These are phyloP conservation scores for Falciphora oryzae DNA, from an alignment of 2,329 filamentous ascomycete genomes.

Conservation along the genomic window DNA sequence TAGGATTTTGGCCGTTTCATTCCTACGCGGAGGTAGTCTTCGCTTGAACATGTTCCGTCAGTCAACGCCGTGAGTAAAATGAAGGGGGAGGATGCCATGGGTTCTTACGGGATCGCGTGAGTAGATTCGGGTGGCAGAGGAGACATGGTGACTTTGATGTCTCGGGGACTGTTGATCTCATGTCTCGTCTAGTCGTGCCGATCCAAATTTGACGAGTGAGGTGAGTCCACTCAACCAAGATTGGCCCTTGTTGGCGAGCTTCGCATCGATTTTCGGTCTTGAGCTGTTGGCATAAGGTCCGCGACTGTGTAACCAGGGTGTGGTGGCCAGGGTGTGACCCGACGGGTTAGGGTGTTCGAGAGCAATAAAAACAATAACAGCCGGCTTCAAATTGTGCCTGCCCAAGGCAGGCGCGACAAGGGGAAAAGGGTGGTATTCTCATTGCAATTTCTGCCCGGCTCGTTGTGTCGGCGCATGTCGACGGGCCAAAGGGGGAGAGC, in stretches of 20 bases:
- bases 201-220: neutral
- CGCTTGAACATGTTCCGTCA: too few relatives aligned
- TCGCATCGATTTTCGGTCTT: neutral
- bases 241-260: neutral
- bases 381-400: neutral
- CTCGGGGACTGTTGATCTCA: neutral
- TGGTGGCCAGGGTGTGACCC: too few relatives aligned
- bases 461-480: neutral
- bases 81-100: too few relatives aligned
- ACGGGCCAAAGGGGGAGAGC: neutral
- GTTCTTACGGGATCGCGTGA: too few relatives aligned
- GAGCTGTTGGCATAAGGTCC: neutral
- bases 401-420: neutral
- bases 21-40: too few relatives aligned
- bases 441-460: slow-evolving; percentile 1
- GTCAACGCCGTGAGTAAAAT: too few relatives aligned
- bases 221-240: neutral
- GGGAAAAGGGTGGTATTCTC: neutral
- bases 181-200: too few relatives aligned
- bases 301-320: too few relatives aligned
- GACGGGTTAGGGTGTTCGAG: neutral
- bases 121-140: too few relatives aligned
- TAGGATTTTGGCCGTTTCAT: too few relatives aligned
- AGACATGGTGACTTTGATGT: neutral
- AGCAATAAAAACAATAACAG: neutral